These are phyloP conservation scores for Aspergillus sp. DNA, from an alignment of 2,329 filamentous ascomycete species.

Conservation along the genomic window DNA sequence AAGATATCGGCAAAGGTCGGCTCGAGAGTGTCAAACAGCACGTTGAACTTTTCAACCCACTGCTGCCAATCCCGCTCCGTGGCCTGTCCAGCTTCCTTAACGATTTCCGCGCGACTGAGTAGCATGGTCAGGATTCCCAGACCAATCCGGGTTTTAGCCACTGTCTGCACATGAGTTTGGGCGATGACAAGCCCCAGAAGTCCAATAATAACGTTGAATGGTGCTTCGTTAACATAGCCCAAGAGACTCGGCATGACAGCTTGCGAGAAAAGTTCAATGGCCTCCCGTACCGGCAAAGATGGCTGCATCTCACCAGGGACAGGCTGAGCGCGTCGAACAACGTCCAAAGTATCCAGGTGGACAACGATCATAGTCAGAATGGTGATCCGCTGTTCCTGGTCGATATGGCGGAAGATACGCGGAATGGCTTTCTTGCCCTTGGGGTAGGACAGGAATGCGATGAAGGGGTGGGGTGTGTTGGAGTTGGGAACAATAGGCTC, in stretches of 20 bases:
- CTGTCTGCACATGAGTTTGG: constrained; percentile 75
- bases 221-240: constrained; percentile 84
- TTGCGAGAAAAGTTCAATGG: constrained; percentile 83
- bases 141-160: constrained; percentile 82
- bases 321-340: constrained; percentile 76
- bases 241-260: constrained; percentile 88
- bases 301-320: constrained; percentile 66
- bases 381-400: constrained; percentile 83
- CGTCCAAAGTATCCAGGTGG: constrained; percentile 86
- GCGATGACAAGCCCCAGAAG: constrained; percentile 79
- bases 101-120: constrained; percentile 85
- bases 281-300: constrained; percentile 77
- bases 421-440: constrained; percentile 97
- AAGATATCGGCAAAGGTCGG: constrained; percentile 80
- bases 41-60: constrained; percentile 79
- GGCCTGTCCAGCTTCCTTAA: constrained; percentile 73
- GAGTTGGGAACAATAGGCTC: constrained; percentile 77
- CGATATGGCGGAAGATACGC: constrained; percentile 89
- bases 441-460: constrained; percentile 86
- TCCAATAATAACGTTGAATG: constrained; percentile 84
- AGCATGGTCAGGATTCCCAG: constrained; percentile 90
- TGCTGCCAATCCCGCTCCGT: constrained; percentile 72
- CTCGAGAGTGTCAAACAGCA: constrained; percentile 82
- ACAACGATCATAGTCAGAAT: constrained; percentile 94
- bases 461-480: constrained; percentile 77